Evolutionary conservation across 129 eudicot species (phyloP), one percentile per base, ranked within the genome.

Genomic region (Saussurea involucrata): DNA sequence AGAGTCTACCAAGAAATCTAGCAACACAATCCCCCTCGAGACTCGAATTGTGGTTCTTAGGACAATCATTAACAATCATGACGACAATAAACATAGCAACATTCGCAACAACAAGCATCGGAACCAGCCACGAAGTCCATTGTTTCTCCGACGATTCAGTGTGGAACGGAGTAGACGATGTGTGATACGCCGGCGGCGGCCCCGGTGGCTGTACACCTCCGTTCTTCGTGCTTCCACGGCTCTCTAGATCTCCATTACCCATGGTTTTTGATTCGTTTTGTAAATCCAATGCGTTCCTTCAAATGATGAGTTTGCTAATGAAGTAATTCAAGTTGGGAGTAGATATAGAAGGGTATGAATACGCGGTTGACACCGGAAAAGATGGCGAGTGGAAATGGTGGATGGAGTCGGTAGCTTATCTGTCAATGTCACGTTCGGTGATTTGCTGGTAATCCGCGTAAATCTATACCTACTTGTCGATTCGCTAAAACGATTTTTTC

Each of bases 111-210:
- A 94, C 96, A 22, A 91, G 83, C 97, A 91, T 70, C 0, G 97
- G 96, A 55, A 94, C 88, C 40, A 94, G 84, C 98, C 98, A 94
- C 0, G 98, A 86, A 72, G 89, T 89, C 98, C 98, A 89, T 42
- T 83, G 88, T 24, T 88, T 89, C 8, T 86, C 93, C 3, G 86
- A 68, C 0, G 81, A 21, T 0, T 68, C 82, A 27, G 76, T 76
- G 46, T 69, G 55, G 44, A 76, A 77, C 3, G 89, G 74, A 1
- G 82, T 64, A 68, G 80, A 63, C n/a, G 86, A 25, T 0, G 79
- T 8, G 76, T 57, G 40, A 20, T 84, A 69, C 20, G 78, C 68
- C 11, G 63, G 24, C 31, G 69, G 78, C 6, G 74, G 57, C 44
- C 72, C 72, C 65, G 70, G 72, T 21, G 58, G 77, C 11, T 29